Evolutionary conservation across 2,329 filamentous ascomycete species (phyloP).

Genomic region (Emydomyces testavorans): DNA sequence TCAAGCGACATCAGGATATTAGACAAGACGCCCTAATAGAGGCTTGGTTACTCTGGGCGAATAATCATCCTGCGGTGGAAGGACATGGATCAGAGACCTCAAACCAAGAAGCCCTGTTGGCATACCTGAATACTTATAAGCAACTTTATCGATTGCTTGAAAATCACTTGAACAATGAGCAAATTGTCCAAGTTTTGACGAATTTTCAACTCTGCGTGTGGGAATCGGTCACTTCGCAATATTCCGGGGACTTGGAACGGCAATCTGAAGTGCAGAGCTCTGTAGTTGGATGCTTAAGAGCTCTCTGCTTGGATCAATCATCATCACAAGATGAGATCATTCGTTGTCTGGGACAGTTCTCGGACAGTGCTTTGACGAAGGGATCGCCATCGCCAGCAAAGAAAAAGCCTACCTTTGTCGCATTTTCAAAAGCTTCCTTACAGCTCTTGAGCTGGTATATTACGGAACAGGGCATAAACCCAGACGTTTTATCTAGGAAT

Average conservation of each 20-base stretch:
- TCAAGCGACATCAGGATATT: constrained; percentile 36
- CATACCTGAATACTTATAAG: constrained; percentile 66
- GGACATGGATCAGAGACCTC: constrained; percentile 40
- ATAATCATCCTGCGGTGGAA: constrained; percentile 47
- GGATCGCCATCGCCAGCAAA: constrained; percentile 29
- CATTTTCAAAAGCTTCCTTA: constrained; percentile 76
- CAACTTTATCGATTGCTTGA: constrained; percentile 69
- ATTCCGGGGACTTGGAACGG: constrained; percentile 32
- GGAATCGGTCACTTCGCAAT: constrained; percentile 46
- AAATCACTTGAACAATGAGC: constrained; percentile 48
- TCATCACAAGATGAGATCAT: constrained; percentile 29
- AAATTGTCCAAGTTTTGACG: constrained; percentile 55
- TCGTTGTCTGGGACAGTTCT: constrained; percentile 52
- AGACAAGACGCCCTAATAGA: constrained; percentile 43
- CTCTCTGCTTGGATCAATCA: constrained; percentile 29
- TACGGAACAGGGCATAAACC: constrained; percentile 37
- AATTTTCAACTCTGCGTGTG: constrained; percentile 62
- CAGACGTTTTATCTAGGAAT: constrained; percentile 58
- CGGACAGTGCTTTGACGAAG: constrained; percentile 45
- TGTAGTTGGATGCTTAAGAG: constrained; percentile 27
- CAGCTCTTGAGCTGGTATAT: constrained; percentile 45
- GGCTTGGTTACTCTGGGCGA: constrained; percentile 60
- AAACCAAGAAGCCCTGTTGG: constrained; percentile 72
- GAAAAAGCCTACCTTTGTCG: constrained; percentile 67
- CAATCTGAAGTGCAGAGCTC: constrained; percentile 28